Conservation (phyloP, 2,329 filamentous ascomycete genomes). For the Pseudogymnoascus verrucosus region DNA sequence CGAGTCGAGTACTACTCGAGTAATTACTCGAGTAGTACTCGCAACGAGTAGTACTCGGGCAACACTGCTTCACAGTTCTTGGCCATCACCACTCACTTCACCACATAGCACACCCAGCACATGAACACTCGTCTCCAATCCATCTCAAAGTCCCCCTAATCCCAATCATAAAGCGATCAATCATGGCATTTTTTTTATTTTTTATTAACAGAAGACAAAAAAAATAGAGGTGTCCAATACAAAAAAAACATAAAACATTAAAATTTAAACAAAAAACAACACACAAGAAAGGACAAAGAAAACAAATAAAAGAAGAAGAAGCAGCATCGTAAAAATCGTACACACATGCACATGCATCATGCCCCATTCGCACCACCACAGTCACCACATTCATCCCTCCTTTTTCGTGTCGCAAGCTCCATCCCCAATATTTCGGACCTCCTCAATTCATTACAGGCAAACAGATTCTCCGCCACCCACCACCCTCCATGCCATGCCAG, state of each 20-base stretch:
- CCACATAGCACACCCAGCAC: neutral
- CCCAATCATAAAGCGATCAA: neutral
- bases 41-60: no score
- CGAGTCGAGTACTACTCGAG: no score
- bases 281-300: constrained; percentile 2
- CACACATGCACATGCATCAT: constrained; percentile 2
- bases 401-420: neutral
- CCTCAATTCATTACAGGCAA: neutral
- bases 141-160: neutral
- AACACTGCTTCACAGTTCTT: no score
- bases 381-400: neutral
- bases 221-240: neutral
- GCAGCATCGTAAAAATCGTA: neutral
- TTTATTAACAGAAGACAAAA: neutral
- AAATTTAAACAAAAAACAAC: constrained; percentile 5
- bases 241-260: constrained; percentile 9
- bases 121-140: neutral
- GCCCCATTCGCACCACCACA: neutral
- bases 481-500: neutral
- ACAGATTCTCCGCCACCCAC: neutral
- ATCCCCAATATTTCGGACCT: neutral
- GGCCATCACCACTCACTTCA: neutral
- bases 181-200: neutral
- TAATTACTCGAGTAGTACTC: no score
- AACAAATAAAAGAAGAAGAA: neutral